Conservation (phyloP, 106 monocot species). For the Acorus calamus region DNA sequence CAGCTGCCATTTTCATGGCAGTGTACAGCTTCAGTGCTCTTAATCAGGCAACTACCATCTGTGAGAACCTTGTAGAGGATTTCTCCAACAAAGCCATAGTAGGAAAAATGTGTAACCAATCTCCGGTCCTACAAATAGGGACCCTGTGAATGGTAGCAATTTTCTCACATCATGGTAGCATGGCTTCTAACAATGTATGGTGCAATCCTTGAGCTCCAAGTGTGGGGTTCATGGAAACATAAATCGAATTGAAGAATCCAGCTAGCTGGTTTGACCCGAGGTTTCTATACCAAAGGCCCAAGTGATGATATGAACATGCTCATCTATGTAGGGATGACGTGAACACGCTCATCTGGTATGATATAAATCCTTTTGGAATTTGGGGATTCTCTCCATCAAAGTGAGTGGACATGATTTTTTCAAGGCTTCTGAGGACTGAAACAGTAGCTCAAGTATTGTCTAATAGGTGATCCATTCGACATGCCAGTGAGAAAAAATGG, state of each 20-base stretch:
- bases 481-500: neutral
- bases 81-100: neutral
- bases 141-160: conserved; percentile 3
- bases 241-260: conserved; percentile 5
- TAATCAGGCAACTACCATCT: neutral
- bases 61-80: conserved; percentile 1
- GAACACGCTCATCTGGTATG: conserved; percentile 10
- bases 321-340: conserved; percentile 17
- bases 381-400: neutral
- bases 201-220: conserved; percentile 6
- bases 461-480: conserved; percentile 13
- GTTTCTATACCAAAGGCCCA: neutral
- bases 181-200: conserved; percentile 5
- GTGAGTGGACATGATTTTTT: neutral
- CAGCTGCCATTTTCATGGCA: conserved; percentile 8
- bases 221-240: conserved; percentile 3
- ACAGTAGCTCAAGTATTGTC: neutral
- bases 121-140: conserved; percentile 3
- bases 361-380: conserved; percentile 1
- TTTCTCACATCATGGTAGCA: neutral
- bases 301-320: neutral
- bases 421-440: conserved; percentile 4
- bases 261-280: neutral
- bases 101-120: conserved; percentile 4
- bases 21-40: conserved; percentile 10